Evolutionary conservation across 140 eudicot genomes (phyloP).

Genomic region (Flaveria floridana): DNA sequence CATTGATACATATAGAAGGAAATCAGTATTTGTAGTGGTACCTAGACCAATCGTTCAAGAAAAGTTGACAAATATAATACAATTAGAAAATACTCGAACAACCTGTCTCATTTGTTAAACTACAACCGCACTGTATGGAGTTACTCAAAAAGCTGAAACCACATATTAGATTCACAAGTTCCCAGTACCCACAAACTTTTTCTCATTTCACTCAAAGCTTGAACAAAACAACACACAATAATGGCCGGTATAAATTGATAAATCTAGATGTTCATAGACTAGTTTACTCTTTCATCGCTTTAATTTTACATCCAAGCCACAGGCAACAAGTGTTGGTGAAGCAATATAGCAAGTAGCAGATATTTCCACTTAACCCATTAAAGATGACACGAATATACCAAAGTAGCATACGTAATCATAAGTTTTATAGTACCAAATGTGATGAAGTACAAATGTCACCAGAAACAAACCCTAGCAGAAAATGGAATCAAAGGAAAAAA

Average conservation of each 20-base stretch:
- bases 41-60: background rate
- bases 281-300: background rate
- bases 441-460: background rate
- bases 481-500: slow-evolving; percentile 11
- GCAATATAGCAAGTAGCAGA: background rate
- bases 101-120: background rate
- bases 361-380: background rate
- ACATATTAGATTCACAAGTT: background rate
- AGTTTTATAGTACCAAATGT: background rate
- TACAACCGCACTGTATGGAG: background rate
- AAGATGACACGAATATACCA: background rate
- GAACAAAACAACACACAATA: background rate
- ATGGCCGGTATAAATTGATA: background rate
- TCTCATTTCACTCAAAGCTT: background rate
- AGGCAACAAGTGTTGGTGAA: background rate
- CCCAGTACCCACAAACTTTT: background rate
- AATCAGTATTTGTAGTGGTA: slow-evolving; percentile 1
- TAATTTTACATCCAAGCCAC: background rate
- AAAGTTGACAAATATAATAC: background rate
- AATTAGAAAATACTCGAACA: background rate
- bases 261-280: background rate
- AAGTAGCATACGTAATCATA: slow-evolving; percentile 9
- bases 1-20: slow-evolving; percentile 10
- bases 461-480: slow-evolving; percentile 19
- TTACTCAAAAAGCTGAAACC: background rate